Conservation (phyloP, 2,329 filamentous ascomycete genomes). For the Epicoccum nigrum region DNA sequence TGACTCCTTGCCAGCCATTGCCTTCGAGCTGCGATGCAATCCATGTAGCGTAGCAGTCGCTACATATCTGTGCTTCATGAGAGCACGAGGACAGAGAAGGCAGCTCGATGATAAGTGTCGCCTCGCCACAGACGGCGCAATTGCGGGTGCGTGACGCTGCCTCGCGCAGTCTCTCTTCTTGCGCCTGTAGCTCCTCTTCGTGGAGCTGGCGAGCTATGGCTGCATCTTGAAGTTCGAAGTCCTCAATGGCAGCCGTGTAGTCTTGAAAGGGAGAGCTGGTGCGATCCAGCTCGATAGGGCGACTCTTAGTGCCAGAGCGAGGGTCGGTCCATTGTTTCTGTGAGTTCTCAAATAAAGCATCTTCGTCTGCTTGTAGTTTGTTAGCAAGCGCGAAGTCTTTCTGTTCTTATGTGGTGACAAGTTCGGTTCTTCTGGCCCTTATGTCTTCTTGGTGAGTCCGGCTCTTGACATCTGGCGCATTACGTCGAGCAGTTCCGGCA, state of each 20-base stretch:
- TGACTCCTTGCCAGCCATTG: conserved; percentile 55
- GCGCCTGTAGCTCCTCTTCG: background rate
- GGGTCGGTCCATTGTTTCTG: background rate
- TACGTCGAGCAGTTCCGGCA: background rate
- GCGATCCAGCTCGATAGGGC: background rate
- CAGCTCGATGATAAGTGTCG: conserved; percentile 18
- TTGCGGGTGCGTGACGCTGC: conserved; percentile 9
- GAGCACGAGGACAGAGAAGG: conserved; percentile 39
- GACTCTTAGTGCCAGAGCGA: background rate
- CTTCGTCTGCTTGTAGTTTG: background rate
- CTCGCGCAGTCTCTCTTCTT: background rate
- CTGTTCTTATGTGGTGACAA: background rate
- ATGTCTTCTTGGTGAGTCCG: background rate
- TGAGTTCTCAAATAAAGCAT: background rate
- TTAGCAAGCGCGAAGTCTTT: background rate
- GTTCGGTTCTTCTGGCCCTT: background rate
- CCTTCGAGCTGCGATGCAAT: conserved; percentile 45
- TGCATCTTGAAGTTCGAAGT: conserved; percentile 1
- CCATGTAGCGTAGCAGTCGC: conserved; percentile 48
- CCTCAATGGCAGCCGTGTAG: too few species aligned
- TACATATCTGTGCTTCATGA: conserved; percentile 46
- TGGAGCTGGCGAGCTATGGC: conserved; percentile 16
- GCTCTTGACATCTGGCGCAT: background rate
- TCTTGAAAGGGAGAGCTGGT: background rate
- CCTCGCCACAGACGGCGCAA: conserved; percentile 33